Base-by-base conservation (phyloP, 2,329 filamentous ascomycete species). In the Apiospora sp. region DNA sequence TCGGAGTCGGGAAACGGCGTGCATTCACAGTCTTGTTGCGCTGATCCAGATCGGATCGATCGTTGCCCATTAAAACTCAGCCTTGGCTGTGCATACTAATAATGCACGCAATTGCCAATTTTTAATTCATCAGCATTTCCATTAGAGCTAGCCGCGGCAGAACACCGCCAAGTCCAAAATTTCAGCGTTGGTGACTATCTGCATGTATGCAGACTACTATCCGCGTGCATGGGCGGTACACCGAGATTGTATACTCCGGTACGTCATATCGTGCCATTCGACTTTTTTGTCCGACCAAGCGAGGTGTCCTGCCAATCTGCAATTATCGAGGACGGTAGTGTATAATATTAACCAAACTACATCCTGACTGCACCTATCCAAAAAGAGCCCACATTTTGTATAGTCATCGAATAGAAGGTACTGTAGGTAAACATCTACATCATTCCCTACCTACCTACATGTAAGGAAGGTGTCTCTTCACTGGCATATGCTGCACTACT, bases 41-140 rank as follows among this genome's bases (percentile, higher is more conserved):
- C 58, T 64, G 58, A 64, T 41, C 30, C 58, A 64, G 58, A 64
- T 64, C 58, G 58, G 58, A 64, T 64, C 58, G 58, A 64, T 64
- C 58, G 58, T 64, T 41, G 58, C 58, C 58, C 58, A 34, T 64
- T n/a, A n/a, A n/a, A 64, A 30, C 34, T 34, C n/a, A 41, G 34
- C 58, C 58, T 64, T 64, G 58, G 58, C 58, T 64, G 58, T n/a
- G 30, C 30, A 64, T 37, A 37, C 54, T 64, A 41, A 14, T 8
- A 41, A 64, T 64, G 58, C 58, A 64, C 30, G 34, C 34, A 64
- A 41, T 41, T 37, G 30, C 19, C 30, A 34, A 4, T 30, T 14
- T 14, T 27, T 37, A 1, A 10, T 41, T 41, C 37, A 10, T 61
- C 54, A 61, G 27, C 27, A 16, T 58, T 58, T 27, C 30, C 51